Percentiles rank a stretch among this genome's conserved stretches.
These are phyloP conservation scores for Epithemia pelagica DNA, from an alignment of 108 stramenopile species.

Conservation along the genomic window DNA sequence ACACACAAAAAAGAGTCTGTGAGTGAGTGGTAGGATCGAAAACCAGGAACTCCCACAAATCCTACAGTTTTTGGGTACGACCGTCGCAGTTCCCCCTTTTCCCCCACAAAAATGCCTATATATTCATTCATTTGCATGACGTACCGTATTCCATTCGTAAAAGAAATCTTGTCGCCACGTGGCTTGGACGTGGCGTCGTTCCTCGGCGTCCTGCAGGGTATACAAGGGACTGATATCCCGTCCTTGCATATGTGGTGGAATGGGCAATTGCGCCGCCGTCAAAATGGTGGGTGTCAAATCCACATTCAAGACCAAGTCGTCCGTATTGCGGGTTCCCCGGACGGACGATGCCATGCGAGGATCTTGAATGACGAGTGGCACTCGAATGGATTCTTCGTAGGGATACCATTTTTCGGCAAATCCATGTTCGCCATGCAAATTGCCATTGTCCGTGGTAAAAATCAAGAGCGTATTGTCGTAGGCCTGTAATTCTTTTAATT, in stretches of 20 bases:
- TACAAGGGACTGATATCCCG: constrained; percentile 69
- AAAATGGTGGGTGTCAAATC: constrained; percentile 77
- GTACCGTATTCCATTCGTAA: constrained; percentile 48
- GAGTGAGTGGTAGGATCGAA: neutral
- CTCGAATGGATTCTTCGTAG: constrained; percentile 73
- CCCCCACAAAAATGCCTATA: too few species aligned
- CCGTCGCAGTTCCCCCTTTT: too few species aligned
- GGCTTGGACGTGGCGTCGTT: neutral
- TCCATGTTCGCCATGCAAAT: constrained; percentile 49
- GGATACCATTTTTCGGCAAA: constrained; percentile 63
- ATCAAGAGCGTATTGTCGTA: constrained; percentile 66
- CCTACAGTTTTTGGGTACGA: too few species aligned
- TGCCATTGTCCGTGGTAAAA: constrained; percentile 85
- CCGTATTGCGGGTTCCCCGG: constrained; percentile 39
- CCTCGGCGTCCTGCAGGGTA: too few species aligned
- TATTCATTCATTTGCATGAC: too few species aligned
- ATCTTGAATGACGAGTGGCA: constrained; percentile 72
- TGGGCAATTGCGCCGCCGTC: constrained; percentile 44
- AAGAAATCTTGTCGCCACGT: constrained; percentile 74
- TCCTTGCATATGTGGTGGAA: constrained; percentile 64
- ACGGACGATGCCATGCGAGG: constrained; percentile 58
- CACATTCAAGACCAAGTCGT: constrained; percentile 67
- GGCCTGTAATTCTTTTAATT: constrained; percentile 41
- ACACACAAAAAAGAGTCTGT: neutral
- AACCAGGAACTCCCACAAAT: too few species aligned